These are phyloP conservation scores for Halenospora varia DNA, from an alignment of 495 filamentous ascomycete genomes.

Conservation along the genomic window DNA sequence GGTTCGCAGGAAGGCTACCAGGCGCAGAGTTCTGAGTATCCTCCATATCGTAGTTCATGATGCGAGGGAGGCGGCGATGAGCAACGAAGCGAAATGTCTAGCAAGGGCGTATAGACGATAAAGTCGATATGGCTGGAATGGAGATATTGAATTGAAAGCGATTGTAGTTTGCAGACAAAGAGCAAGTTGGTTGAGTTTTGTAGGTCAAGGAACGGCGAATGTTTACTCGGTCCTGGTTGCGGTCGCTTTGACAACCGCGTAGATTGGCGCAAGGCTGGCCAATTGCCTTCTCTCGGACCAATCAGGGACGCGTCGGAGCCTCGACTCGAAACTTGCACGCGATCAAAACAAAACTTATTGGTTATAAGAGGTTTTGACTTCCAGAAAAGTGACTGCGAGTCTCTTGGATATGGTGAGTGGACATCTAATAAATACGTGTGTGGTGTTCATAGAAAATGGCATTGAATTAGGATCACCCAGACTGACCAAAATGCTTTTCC, in stretches of 20 bases:
- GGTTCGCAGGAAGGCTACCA: slow-evolving; percentile 43
- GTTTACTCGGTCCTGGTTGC: neutral
- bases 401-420: slow-evolving; percentile 26
- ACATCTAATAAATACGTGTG: slow-evolving; percentile 8
- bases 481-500: slow-evolving; percentile 38
- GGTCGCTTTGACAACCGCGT: slow-evolving; percentile 12
- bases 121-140: neutral
- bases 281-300: slow-evolving; percentile 11
- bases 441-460: no score
- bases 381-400: neutral
- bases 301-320: slow-evolving; percentile 15
- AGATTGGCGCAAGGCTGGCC: slow-evolving; percentile 9
- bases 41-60: slow-evolving; percentile 41
- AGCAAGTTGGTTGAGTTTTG: neutral
- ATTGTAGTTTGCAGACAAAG: slow-evolving; percentile 3
- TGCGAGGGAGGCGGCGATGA: slow-evolving; percentile 7
- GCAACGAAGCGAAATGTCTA: neutral
- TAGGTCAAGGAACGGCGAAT: neutral
- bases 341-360: slow-evolving; percentile 23
- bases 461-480: slow-evolving; percentile 7
- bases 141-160: neutral
- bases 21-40: slow-evolving; percentile 70
- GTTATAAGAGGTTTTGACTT: slow-evolving; percentile 14
- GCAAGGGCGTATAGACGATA: slow-evolving; percentile 1
- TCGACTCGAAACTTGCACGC: slow-evolving; percentile 21